These are phyloP conservation scores for Turritis glabra DNA, from an alignment of 345 rosid species.

Conservation along the genomic window DNA sequence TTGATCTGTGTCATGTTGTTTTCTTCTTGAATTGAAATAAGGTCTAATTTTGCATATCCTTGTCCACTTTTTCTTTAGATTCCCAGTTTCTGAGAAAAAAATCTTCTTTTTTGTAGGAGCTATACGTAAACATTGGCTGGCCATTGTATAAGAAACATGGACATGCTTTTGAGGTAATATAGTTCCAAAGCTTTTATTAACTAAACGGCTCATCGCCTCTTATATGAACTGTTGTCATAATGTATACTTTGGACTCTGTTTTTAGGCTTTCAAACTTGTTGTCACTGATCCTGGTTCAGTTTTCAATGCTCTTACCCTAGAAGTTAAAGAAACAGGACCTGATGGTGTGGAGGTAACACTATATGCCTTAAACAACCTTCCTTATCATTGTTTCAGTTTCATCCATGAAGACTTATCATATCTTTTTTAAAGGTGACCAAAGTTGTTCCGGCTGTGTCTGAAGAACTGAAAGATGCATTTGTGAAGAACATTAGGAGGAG, in stretches of 20 bases:
- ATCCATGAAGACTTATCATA: neutral
- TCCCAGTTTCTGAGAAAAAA: neutral
- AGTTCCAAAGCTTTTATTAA: neutral
- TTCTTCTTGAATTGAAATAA: neutral
- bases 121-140: conserved; percentile 81
- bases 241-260: neutral
- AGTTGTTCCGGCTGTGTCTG: conserved; percentile 79
- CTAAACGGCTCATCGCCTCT: neutral
- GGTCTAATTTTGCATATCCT: neutral
- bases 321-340: conserved; percentile 75
- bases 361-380: neutral
- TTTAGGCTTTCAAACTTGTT: conserved; percentile 81
- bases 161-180: conserved; percentile 90
- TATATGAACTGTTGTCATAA: neutral
- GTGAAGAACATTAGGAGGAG: conserved; percentile 76
- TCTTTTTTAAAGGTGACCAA: conserved; percentile 55
- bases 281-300: conserved; percentile 89
- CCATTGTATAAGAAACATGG: conserved; percentile 85
- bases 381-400: neutral
- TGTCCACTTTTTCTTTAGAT: neutral
- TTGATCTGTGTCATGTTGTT: neutral
- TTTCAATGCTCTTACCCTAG: conserved; percentile 64
- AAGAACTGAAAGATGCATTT: conserved; percentile 76
- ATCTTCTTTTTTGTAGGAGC: conserved; percentile 49
- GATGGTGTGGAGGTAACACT: conserved; percentile 79